Conservation (phyloP, 2,329 filamentous ascomycete species). For the Leptographium lundbergii region DNA sequence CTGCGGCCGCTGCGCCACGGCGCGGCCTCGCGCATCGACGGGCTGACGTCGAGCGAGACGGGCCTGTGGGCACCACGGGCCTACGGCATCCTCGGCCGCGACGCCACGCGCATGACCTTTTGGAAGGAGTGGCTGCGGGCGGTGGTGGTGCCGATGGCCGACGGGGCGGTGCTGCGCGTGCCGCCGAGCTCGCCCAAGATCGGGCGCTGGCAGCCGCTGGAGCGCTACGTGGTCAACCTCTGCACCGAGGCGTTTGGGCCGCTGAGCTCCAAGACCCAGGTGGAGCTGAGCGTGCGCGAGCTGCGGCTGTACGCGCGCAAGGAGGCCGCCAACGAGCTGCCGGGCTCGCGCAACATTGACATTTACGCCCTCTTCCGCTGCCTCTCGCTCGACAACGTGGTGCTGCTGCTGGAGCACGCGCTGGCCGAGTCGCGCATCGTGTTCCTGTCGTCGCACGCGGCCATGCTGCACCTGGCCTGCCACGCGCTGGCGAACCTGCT, state of each 20-base stretch:
- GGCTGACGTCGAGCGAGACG: slow-evolving; percentile 86
- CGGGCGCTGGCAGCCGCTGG: slow-evolving; percentile 89
- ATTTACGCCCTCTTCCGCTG: slow-evolving; percentile 86
- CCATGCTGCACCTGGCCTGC: slow-evolving; percentile 89
- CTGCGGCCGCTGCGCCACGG: slow-evolving; percentile 84
- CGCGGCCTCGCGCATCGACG: slow-evolving; percentile 93
- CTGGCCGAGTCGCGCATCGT: slow-evolving; percentile 92
- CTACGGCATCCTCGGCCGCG: slow-evolving; percentile 82
- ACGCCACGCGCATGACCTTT: slow-evolving; percentile 72
- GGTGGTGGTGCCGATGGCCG: slow-evolving; percentile 88
- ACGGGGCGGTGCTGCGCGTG: slow-evolving; percentile 69
- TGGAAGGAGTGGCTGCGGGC: slow-evolving; percentile 99
- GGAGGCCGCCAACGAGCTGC: slow-evolving; percentile 85
- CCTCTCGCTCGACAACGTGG: slow-evolving; percentile 81
- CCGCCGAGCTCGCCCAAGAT: slow-evolving; percentile 81
- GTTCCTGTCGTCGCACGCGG: slow-evolving; percentile 85
- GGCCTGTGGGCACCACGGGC: slow-evolving; percentile 92
- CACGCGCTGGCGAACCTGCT: slow-evolving; percentile 75
- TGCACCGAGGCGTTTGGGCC: slow-evolving; percentile 92
- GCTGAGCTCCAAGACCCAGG: slow-evolving; percentile 86
- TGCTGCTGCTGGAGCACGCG: slow-evolving; percentile 86
- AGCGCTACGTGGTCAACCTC: slow-evolving; percentile 92
- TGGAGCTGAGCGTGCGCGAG: slow-evolving; percentile 82
- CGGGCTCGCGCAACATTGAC: slow-evolving; percentile 81
- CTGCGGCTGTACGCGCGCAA: slow-evolving; percentile 84